Conservation (phyloP, 306 rosid genomes). For the Heteromeles arbutifolia region DNA sequence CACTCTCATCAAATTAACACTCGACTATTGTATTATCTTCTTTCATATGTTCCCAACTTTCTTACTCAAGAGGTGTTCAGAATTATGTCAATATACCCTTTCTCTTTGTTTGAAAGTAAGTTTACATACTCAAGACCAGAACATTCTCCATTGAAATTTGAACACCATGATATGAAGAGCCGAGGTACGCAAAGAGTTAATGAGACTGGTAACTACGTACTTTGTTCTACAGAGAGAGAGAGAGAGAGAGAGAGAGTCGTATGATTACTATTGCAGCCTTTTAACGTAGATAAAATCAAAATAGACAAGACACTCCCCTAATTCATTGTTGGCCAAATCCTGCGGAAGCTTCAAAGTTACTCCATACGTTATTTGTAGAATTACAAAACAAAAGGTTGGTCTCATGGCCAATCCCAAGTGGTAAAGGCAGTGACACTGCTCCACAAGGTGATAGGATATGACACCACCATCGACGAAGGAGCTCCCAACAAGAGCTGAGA, state of each 20-base stretch:
- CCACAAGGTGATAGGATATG: too few species aligned
- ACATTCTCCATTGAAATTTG: slow-evolving; percentile 1
- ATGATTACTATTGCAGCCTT: background rate
- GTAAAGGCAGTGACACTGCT: too few species aligned
- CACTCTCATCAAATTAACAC: background rate
- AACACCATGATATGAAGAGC: background rate
- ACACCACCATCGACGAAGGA: too few species aligned
- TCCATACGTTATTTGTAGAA: background rate
- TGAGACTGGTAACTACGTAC: background rate
- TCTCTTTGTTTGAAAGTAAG: background rate
- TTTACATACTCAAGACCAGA: background rate
- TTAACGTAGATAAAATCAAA: background rate
- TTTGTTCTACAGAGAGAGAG: background rate
- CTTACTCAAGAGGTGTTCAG: background rate
- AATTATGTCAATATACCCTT: background rate
- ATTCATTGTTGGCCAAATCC: background rate
- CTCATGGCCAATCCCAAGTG: too few species aligned
- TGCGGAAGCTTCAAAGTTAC: background rate
- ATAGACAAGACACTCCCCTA: background rate
- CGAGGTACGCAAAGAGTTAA: background rate
- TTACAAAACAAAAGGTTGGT: too few species aligned
- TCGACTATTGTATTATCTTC: background rate
- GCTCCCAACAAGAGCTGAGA: too few species aligned
- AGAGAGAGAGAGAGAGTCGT: background rate
- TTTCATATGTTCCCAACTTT: background rate